Evolutionary conservation across 2,329 filamentous ascomycete genomes (phyloP), one percentile per base, ranked within the genome.

Genomic region (Xylaria sp.): DNA sequence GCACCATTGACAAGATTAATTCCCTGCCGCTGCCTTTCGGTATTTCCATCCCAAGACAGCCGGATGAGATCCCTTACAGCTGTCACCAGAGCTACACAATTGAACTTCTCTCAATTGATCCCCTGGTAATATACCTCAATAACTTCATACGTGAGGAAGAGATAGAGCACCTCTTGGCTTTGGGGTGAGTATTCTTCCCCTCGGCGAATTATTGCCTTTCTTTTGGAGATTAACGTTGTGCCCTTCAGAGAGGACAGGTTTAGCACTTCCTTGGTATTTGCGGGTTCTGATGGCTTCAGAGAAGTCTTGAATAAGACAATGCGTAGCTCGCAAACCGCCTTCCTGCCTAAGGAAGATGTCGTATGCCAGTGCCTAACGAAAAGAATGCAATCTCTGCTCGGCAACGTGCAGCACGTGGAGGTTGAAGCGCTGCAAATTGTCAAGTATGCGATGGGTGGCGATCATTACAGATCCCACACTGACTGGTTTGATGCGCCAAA

Each of bases 381-480:
- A 30, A 45, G 68, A 55, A 65, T 70, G 65, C 60, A 66, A 50
- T 70, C 65, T 28, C 62, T 70, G 28, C 65, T 70, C 10, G 68
- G 68, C 3, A 68, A 68, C 55, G 50, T 68, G 25, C 65, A 70
- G 62, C 65, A 70, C 46, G 23, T 43, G 5, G 58, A 65, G 34
- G 46, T 66, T 10, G 66, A 72, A 48, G 12, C 58, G 6, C 63
- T 63, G 30, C 67, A 70, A 58, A 61, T 72, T 2, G 70, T 72
- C 56, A 72, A 72, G 57, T 70, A 72, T 58, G 60, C 34, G 3
- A 39, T 39, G 36, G 65, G 62, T 6, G 70, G 65, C 56, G 70
- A 72, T n/a, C 65, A 48, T 28, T 72, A 60, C 34, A 41, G 45
- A 20, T 43, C 46, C 6, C 70, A 72, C 41, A 64, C 53, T 12